Evolutionary conservation across 78 protist genomes (phyloP).

Genomic region (Mantamonas sphyraenae): DNA sequence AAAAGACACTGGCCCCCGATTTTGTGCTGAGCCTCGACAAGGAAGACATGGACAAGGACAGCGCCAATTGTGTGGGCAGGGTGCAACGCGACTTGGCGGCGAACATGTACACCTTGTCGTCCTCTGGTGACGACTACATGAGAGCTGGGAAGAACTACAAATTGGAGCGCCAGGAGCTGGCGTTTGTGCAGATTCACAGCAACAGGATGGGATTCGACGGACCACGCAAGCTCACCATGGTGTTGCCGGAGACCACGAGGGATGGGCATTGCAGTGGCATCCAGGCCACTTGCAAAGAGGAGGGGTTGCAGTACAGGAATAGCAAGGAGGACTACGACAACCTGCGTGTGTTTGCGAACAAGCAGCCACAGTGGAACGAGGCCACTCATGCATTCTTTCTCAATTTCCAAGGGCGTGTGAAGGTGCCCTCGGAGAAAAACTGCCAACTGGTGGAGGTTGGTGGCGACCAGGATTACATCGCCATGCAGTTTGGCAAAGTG

Average conservation of each 20-base stretch:
- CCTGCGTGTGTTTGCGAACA: slow-evolving; percentile 11
- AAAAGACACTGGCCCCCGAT: slow-evolving; percentile 20
- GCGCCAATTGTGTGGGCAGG: slow-evolving; percentile 10
- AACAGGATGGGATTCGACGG: slow-evolving; percentile 49
- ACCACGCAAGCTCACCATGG: slow-evolving; percentile 43
- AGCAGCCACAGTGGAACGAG: slow-evolving; percentile 47
- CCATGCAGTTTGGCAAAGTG: slow-evolving; percentile 48
- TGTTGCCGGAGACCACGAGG: slow-evolving; percentile 15
- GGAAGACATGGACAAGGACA: too few species aligned
- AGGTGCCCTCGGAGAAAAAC: slow-evolving; percentile 73
- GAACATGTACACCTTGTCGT: slow-evolving; percentile 21
- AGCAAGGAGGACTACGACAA: slow-evolving; percentile 11
- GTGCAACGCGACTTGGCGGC: slow-evolving; percentile 8
- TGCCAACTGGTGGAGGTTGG: slow-evolving; percentile 48
- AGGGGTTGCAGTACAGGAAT: too few species aligned
- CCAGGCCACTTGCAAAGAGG: too few species aligned
- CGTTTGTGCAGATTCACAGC: neutral
- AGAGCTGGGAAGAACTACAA: slow-evolving; percentile 2
- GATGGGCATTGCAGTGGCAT: neutral
- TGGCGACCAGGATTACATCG: slow-evolving; percentile 1
- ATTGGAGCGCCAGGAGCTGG: neutral
- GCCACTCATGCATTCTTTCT: slow-evolving; percentile 45
- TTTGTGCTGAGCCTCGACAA: too few species aligned
- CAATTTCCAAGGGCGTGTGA: slow-evolving; percentile 67
- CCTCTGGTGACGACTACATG: slow-evolving; percentile 15